Base-by-base conservation (phyloP, 73 alveolate species). In the Paramecium pentaurelia region DNA sequence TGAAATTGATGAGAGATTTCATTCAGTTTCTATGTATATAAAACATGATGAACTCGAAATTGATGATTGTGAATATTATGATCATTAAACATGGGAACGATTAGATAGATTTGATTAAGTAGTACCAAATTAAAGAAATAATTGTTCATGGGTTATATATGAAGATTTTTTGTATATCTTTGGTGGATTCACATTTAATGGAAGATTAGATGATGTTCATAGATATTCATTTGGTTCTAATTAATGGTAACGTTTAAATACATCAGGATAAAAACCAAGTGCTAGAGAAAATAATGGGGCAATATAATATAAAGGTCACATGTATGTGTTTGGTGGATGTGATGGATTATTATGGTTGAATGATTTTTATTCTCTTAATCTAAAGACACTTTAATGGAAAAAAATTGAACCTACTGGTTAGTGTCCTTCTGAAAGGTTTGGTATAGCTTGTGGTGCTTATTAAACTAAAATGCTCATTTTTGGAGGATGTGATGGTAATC, bases 261-360 rank as follows among this genome's bases (percentile, higher is more conserved):
- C 94, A 8, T 16, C 12, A 16, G 94, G 94, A 6, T 22, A 58
- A 7, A 89, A 89, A 6, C 94, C 94, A 6, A 32, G 80, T 45
- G 92, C 90, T 0, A 40, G 94, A 89, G 94, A 89, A 54, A 89
- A 89, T 40, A 89, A 89, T 89, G 94, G 98, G 20, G 99, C 99
- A 12, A 99, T 98, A 40, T 96, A 94, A 18, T 96, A 98, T 84
- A 98, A 98, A 51, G 97, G 95, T 88, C 90, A 96, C 37, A 86
- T 98, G 96, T 96, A 96, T 89, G 98, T 98, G 54, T 98, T 97
- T 84, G 99, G 98, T 22, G 99, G 99, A 70, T 98, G 97, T 86
- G 99, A 98, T 86, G 99, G 99, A 68, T 95, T 95, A 11, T 94
- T 93, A 34, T 98, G 99, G 96, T 86, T 95, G 80, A 96, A 97